Evolutionary conservation across 352 stramenopile genomes (phyloP), one percentile per base, ranked within the genome.

Genomic region (Phytophthora fragariaefolia): DNA sequence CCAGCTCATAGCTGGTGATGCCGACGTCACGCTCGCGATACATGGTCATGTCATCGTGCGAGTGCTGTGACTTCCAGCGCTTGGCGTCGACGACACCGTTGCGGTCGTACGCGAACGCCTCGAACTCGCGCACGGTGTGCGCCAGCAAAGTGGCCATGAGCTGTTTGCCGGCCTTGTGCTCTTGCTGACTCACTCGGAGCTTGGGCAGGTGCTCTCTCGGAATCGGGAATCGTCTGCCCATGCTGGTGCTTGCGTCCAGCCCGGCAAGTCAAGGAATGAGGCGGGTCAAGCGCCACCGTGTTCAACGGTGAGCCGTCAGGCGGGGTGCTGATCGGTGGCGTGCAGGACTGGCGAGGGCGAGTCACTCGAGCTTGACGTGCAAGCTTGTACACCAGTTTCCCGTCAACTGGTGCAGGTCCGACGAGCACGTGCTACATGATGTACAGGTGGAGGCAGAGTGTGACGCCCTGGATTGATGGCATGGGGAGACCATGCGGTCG

Each of bases 111-210:
- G 69, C 60, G 36, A 78, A 76, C 9, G 34, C 28, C 55, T 85
- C 76, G 34, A 83, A 88, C 27, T 85, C 77, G 12, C 71, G 58
- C 32, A 88, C 26, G 0, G 77, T 79, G 27, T 79, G 60, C 3
- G 56, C 36, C 23, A 88, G 66, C 65, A 84, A 67, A 9, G 58
- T 57, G 2, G 68, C 9, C 68, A 83, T 75, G 62, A 82, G 57
- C 13, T 62, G 15, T 28, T 77, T 72, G 59, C 76, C 71, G 2
- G 59, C 65, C 4, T 61, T 7, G n/a, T 75, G 69, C 24, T 87
- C 79, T 9, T 69, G 57, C 0, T 49, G 24, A 51, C 57, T 71
- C 48, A 83, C 73, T 1, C 55, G n/a, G 17, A 87, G 69, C 9
- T 17, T 20, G 2, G 79, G 79, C 23, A 87, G 57, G 26, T 73